These are phyloP conservation scores for Chaetomiaceae sp. DNA, from an alignment of 2,329 filamentous ascomycete genomes.

Conservation along the genomic window DNA sequence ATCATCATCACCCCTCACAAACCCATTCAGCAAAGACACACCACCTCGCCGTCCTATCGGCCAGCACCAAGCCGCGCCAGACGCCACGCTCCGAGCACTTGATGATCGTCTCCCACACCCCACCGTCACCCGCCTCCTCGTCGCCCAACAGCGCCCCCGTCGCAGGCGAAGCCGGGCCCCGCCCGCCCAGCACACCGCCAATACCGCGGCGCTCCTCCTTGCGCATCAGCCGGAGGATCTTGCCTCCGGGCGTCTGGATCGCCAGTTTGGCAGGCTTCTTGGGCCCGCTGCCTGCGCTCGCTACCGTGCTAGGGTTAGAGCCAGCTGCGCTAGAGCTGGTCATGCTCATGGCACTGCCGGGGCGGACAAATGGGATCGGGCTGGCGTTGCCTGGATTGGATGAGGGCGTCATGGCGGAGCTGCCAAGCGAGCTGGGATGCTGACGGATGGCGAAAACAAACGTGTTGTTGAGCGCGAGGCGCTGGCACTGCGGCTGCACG, in stretches of 20 bases:
- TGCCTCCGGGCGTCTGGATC: conserved; percentile 89
- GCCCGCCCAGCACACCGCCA: conserved; percentile 40
- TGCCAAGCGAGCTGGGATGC: conserved; percentile 62
- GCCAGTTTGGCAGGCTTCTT: conserved; percentile 93
- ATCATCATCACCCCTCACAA: conserved; percentile 39
- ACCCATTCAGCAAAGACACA: conserved; percentile 91
- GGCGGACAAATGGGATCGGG: conserved; percentile 59
- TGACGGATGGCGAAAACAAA: conserved; percentile 96
- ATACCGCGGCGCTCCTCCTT: conserved; percentile 65
- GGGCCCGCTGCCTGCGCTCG: conserved; percentile 43
- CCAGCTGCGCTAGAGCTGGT: conserved; percentile 53
- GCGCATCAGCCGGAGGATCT: conserved; percentile 82
- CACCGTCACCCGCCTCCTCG: conserved; percentile 63
- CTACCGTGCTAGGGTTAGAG: conserved; percentile 50
- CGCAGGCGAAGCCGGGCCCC: conserved; percentile 15
- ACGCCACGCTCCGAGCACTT: conserved; percentile 79
- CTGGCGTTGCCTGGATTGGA: conserved; percentile 45
- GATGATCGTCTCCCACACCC: conserved; percentile 84
- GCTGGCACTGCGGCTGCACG: conserved; percentile 87
- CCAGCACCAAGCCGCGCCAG: conserved; percentile 77
- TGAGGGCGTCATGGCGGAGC: conserved; percentile 38
- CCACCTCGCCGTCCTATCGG: conserved; percentile 79
- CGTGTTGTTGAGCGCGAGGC: conserved; percentile 88
- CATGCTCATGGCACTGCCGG: conserved; percentile 62
- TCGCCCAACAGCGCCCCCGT: conserved; percentile 32